Evolutionary conservation across 2,329 filamentous ascomycete genomes (phyloP), one percentile per base, ranked within the genome.

Genomic region (Alternaria dauci): DNA sequence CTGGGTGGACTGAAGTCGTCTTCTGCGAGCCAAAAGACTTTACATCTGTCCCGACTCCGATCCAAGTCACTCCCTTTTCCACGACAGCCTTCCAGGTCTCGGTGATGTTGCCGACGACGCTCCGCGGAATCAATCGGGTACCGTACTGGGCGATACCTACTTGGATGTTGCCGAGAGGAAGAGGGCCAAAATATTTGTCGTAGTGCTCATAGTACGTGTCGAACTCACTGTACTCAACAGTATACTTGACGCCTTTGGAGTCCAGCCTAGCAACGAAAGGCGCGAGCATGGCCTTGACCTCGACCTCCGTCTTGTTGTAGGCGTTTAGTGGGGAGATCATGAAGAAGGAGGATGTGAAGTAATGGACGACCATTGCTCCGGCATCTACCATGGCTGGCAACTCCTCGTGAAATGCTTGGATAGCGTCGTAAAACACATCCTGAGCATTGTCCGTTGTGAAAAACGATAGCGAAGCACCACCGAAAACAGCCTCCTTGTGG

Each of bases 181-280:
- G 61, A 9, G 67, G 67, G 3, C 68, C 68, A 28, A 65, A 71
- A 51, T 71, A 68, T 28, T 68, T 68, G 50, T 68, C 58, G 55
- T 65, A 71, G 55, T 71, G 68, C 47, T 70, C 68, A 50, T 70
- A 69, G 47, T 70, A 71, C 3, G 52, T 60, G 20, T 59, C 42
- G 44, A 68, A 66, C 41, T 63, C 55, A 41, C 52, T 65, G 23
- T 66, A 65, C 26, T 46, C 57, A 2, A 55, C 59, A 18, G 64
- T 66, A 41, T 67, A 61, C 3, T 63, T 66, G 30, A 69, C 42
- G n/a, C 48, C 57, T 23, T 63, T 59, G 2, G 55, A 43, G n/a
- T 63, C 58, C 18, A 70, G 47, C 8, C 58, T 58, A 18, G 55
- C 52, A 12, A 69, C 41, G 18, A 69, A 71, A 4, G 68, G 68